These are phyloP conservation scores for Xylaria sp. DNA, from an alignment of 2,329 filamentous ascomycete genomes.

Conservation along the genomic window DNA sequence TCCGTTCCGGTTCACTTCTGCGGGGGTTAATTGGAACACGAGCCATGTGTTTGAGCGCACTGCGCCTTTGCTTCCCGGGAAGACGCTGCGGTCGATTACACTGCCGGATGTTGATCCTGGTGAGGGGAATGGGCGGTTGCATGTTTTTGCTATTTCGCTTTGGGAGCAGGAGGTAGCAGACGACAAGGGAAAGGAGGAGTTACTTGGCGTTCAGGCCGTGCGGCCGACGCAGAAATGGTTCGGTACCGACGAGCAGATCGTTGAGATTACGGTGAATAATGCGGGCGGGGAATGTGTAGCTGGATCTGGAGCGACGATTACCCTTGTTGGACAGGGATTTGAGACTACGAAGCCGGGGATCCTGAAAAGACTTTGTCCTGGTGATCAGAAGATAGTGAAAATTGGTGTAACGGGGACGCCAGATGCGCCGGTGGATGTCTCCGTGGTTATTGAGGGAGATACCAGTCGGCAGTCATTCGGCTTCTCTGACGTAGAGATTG, in stretches of 20 bases:
- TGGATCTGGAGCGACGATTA: conserved; percentile 40
- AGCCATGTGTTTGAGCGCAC: conserved; percentile 54
- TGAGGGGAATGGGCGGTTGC: conserved; percentile 45
- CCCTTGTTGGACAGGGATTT: conserved; percentile 46
- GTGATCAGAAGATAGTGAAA: conserved; percentile 49
- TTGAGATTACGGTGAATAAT: conserved; percentile 45
- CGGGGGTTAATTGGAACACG: conserved; percentile 40
- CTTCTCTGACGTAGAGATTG: conserved; percentile 37
- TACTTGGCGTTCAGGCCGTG: conserved; percentile 46
- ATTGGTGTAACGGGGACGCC: conserved; percentile 45
- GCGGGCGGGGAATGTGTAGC: conserved; percentile 42
- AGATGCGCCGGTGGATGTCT: conserved; percentile 32
- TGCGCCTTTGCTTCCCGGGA: conserved; percentile 45
- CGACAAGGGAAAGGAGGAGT: no score
- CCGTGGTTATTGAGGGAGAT: conserved; percentile 30
- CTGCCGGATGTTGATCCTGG: conserved; percentile 48
- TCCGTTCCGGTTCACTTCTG: conserved; percentile 48
- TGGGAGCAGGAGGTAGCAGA: no score
- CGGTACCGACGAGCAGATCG: conserved; percentile 45
- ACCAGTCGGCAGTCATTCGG: conserved; percentile 14
- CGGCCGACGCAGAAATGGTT: conserved; percentile 52
- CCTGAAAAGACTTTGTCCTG: conserved; percentile 50
- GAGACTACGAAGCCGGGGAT: conserved; percentile 48
- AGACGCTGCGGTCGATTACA: conserved; percentile 47
- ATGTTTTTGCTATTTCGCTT: conserved; percentile 51